These are phyloP conservation scores for Suillus lakei DNA, from an alignment of 768 basidiomycete genomes.

Conservation along the genomic window DNA sequence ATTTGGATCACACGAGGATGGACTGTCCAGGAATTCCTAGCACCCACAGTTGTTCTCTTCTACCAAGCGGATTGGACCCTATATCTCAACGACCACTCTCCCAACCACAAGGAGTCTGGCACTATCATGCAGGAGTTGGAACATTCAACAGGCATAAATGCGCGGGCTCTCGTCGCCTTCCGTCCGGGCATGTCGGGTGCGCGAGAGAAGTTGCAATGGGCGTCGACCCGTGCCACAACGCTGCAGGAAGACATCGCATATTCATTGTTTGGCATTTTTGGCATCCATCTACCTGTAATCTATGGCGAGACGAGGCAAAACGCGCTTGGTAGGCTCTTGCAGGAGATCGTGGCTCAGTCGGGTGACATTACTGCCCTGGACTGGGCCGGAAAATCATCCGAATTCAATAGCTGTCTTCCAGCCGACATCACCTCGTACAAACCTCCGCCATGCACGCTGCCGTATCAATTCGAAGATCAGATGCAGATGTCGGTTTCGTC, in stretches of 20 bases:
- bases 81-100: neutral
- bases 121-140: neutral
- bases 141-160: neutral
- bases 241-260: neutral
- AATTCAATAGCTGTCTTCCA: conserved; percentile 1
- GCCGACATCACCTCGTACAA: neutral
- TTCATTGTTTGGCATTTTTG: neutral
- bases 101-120: neutral
- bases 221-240: neutral
- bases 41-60: neutral
- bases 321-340: conserved; percentile 1
- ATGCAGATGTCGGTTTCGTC: neutral
- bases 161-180: neutral
- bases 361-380: neutral
- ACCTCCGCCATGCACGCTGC: neutral
- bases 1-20: neutral
- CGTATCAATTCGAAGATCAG: neutral
- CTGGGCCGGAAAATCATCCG: no score
- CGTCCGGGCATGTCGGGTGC: neutral
- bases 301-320: conserved; percentile 18
- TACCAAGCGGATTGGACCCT: neutral
- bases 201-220: neutral
- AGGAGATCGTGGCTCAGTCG: conserved; percentile 9
- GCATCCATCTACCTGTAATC: conserved; percentile 15
- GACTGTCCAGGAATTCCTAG: neutral